phyloP scores from a whole-genome alignment of 1,139 yeast species.

The Debaryomycetaceae sp. region DNA sequence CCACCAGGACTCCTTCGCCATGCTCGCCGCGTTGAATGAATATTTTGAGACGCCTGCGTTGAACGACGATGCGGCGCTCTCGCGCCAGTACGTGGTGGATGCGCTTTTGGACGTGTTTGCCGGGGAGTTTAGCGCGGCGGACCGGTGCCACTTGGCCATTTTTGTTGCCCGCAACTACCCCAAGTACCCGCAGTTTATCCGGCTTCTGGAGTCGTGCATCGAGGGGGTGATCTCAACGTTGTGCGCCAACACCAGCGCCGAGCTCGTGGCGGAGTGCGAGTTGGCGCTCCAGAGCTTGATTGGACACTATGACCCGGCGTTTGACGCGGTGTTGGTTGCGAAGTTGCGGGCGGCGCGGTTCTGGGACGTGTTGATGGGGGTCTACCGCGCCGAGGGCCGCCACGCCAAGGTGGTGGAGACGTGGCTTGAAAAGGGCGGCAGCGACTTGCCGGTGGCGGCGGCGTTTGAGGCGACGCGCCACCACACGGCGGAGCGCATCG shows the following conservation, averaged over 20 bases:
- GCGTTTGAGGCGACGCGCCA: constrained; percentile 21
- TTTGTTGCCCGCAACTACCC: constrained; percentile 76
- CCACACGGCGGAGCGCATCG: constrained; percentile 26
- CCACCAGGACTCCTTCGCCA: constrained; percentile 47
- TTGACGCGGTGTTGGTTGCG: constrained; percentile 43
- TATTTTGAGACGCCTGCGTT: constrained; percentile 71
- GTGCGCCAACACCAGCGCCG: constrained; percentile 38
- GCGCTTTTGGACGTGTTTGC: constrained; percentile 54
- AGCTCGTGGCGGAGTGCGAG: constrained; percentile 58
- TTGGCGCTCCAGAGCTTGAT: constrained; percentile 66
- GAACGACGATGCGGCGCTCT: constrained; percentile 49
- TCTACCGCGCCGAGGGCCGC: constrained; percentile 52
- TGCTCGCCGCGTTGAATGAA: constrained; percentile 66
- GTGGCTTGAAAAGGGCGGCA: constrained; percentile 23
- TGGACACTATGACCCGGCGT: constrained; percentile 56
- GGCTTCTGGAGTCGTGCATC: constrained; percentile 58
- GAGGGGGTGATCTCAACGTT: constrained; percentile 44
- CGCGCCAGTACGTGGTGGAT: constrained; percentile 64
- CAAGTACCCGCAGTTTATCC: constrained; percentile 72
- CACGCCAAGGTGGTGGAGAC: constrained; percentile 45
- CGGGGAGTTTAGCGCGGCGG: constrained; percentile 27
- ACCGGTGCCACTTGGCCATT: constrained; percentile 48
- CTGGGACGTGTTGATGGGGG: constrained; percentile 51
- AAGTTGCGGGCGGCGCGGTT: constrained; percentile 51
- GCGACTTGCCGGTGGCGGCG: too few species aligned